A percentile compares a stretch with the other conserved stretches of the same genome.
These are phyloP conservation scores for Miamiensis avidus DNA, from an alignment of 169 alveolate species.

Conservation along the genomic window DNA sequence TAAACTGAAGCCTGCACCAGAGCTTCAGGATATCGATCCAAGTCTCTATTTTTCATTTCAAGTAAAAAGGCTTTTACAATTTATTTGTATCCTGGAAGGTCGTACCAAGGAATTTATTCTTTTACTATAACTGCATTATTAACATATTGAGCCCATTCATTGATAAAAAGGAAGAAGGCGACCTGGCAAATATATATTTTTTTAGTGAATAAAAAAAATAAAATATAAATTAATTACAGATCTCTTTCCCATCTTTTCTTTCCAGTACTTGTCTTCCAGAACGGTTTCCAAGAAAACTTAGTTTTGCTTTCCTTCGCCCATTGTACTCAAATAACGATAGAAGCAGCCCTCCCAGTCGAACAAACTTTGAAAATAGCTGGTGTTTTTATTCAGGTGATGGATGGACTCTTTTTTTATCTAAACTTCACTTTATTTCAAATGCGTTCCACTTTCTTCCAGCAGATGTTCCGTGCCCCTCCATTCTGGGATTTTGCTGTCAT, in stretches of 20 bases:
- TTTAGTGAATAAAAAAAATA: too few species aligned
- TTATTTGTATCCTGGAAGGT: slow-evolving; percentile 68
- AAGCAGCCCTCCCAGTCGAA: slow-evolving; percentile 46
- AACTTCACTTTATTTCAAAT: neutral
- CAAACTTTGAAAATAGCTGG: slow-evolving; percentile 21
- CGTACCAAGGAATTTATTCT: slow-evolving; percentile 58
- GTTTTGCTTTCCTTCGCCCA: slow-evolving; percentile 22
- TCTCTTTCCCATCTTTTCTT: slow-evolving; percentile 58
- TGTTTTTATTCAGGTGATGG: neutral
- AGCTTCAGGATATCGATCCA: slow-evolving; percentile 65
- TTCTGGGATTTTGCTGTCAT: neutral
- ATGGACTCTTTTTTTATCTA: neutral
- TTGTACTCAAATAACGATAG: slow-evolving; percentile 8
- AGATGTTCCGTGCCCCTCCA: slow-evolving; percentile 52
- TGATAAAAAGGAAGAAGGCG: slow-evolving; percentile 67
- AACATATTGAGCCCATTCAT: slow-evolving; percentile 65
- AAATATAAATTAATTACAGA: slow-evolving; percentile 44
- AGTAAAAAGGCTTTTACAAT: slow-evolving; percentile 52
- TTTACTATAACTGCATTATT: slow-evolving; percentile 50
- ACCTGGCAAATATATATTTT: neutral
- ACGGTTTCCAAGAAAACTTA: slow-evolving; percentile 16
- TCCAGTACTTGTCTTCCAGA: slow-evolving; percentile 50
- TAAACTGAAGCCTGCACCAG: slow-evolving; percentile 53
- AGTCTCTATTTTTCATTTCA: slow-evolving; percentile 63
- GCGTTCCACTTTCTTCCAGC: slow-evolving; percentile 9